Percentiles rank a stretch among this genome's conserved stretches.
Evolutionary conservation across 1,139 yeast species (phyloP).

Genomic region (Debaryomycetaceae sp.): DNA sequence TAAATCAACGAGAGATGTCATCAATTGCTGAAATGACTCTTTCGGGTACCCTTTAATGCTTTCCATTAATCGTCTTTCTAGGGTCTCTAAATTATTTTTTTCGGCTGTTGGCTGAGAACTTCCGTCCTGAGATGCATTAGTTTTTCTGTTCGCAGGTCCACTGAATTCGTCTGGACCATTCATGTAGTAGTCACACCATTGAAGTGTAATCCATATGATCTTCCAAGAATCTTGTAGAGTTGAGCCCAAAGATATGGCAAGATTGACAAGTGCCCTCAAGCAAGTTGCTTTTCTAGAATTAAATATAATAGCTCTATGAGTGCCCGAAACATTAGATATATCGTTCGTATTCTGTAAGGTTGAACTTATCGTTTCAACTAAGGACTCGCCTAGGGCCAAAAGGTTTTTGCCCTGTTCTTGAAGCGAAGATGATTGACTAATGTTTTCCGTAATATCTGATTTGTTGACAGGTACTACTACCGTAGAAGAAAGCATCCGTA

Average conservation of each 20-base stretch:
- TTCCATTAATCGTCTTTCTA: conserved; percentile 59
- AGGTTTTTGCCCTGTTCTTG: conserved; percentile 32
- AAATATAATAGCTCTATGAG: conserved; percentile 15
- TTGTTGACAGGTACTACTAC: conserved; percentile 22
- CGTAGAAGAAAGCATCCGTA: conserved; percentile 55
- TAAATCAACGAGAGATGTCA: conserved; percentile 43
- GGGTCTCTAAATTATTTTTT: conserved; percentile 44
- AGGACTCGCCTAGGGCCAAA: conserved; percentile 56
- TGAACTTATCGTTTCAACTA: conserved; percentile 57
- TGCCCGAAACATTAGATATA: neutral
- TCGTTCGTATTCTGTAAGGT: neutral
- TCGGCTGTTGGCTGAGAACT: neutral
- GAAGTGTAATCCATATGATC: conserved; percentile 64
- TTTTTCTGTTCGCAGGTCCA: conserved; percentile 17
- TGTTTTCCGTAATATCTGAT: conserved; percentile 21
- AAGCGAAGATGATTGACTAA: conserved; percentile 16
- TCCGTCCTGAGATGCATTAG: conserved; percentile 42
- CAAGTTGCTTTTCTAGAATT: conserved; percentile 70
- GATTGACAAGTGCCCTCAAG: conserved; percentile 70
- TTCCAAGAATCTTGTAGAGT: conserved; percentile 68
- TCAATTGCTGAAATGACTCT: conserved; percentile 45
- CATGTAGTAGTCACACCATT: conserved; percentile 66
- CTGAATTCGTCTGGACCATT: conserved; percentile 57
- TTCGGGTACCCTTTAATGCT: conserved; percentile 55
- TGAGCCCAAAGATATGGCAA: conserved; percentile 78